A percentile compares a stretch with the other conserved stretches of the same genome.
These are phyloP conservation scores for Cladorrhinum sp. DNA, from an alignment of 2,329 filamentous ascomycete species.

Conservation along the genomic window DNA sequence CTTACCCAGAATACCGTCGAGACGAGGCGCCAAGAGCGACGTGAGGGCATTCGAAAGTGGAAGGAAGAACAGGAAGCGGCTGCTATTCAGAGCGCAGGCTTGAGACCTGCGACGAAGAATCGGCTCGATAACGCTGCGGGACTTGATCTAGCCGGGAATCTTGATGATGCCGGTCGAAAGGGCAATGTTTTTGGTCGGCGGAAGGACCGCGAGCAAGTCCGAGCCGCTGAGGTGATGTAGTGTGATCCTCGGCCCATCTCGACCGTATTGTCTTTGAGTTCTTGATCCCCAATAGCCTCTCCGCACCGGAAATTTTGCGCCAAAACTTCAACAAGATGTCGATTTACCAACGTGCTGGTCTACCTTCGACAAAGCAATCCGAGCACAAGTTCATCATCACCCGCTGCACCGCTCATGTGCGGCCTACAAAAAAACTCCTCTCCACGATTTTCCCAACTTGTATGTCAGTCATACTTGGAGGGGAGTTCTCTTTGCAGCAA, in stretches of 20 bases:
- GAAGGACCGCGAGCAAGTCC: constrained; percentile 35
- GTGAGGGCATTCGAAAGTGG: constrained; percentile 41
- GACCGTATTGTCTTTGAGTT: constrained; percentile 10
- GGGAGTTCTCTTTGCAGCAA: too few species aligned
- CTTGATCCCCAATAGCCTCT: background rate
- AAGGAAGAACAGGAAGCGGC: constrained; percentile 45
- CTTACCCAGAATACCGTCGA: constrained; percentile 82
- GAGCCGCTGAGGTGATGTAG: constrained; percentile 34
- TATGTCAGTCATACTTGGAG: too few species aligned
- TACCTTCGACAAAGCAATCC: too few species aligned
- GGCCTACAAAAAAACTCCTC: background rate
- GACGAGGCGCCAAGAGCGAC: constrained; percentile 66
- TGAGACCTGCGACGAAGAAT: constrained; percentile 20
- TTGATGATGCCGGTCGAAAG: constrained; percentile 40
- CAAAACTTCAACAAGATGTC: too few species aligned
- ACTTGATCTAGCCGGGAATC: constrained; percentile 28
- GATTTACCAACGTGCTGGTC: too few species aligned
- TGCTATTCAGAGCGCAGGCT: constrained; percentile 5
- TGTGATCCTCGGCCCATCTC: constrained; percentile 27
- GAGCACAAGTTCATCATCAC: background rate
- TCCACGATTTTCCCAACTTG: background rate
- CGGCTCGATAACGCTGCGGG: constrained; percentile 23
- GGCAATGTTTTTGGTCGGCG: constrained; percentile 46
- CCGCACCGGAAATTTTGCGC: background rate
- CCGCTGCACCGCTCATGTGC: background rate